A percentile compares a stretch with the other conserved stretches of the same genome.
Conservation (phyloP, 1,284 basidiomycete genomes). For the Filobasidium uniguttulatum region DNA sequence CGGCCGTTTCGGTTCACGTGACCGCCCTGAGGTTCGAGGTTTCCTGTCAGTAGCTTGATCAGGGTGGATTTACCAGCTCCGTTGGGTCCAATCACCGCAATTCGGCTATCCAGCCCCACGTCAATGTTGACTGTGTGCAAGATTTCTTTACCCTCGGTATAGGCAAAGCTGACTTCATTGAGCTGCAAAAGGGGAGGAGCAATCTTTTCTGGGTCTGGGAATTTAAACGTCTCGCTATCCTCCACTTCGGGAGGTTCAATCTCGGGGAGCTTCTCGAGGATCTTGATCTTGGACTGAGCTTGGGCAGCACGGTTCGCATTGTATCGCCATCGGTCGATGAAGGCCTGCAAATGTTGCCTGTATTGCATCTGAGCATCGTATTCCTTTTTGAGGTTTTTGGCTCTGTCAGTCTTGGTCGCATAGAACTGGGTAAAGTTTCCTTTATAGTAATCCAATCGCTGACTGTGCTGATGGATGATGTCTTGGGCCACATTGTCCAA, state of each 20-base stretch:
- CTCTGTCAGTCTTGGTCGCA: slow-evolving; percentile 90
- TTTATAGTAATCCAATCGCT: slow-evolving; percentile 74
- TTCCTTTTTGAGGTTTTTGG: slow-evolving; percentile 79
- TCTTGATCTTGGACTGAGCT: slow-evolving; percentile 95
- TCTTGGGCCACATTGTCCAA: slow-evolving; percentile 91
- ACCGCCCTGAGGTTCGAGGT: slow-evolving; percentile 63
- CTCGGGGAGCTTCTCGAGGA: slow-evolving; percentile 92
- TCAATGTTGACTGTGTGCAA: slow-evolving; percentile 77
- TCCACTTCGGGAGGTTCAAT: slow-evolving; percentile 72
- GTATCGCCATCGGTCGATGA: slow-evolving; percentile 93
- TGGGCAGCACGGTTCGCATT: slow-evolving; percentile 85
- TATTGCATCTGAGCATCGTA: slow-evolving; percentile 94
- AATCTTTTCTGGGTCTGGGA: slow-evolving; percentile 89
- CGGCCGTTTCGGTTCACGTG: slow-evolving; percentile 82
- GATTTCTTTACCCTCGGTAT: slow-evolving; percentile 64
- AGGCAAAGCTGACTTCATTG: slow-evolving; percentile 83
- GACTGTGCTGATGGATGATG: slow-evolving; percentile 93
- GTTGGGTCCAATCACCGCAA: slow-evolving; percentile 72
- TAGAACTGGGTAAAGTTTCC: slow-evolving; percentile 98
- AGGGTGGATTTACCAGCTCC: slow-evolving; percentile 42
- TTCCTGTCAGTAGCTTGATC: slow-evolving; percentile 90
- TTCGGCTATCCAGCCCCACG: slow-evolving; percentile 72
- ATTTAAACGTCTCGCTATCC: slow-evolving; percentile 79
- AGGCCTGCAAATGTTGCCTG: slow-evolving; percentile 75
- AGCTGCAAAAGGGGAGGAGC: slow-evolving; percentile 92